Evolutionary conservation across 75 land plant genomes (phyloP).

Genomic region (Pinus albicaulis): DNA sequence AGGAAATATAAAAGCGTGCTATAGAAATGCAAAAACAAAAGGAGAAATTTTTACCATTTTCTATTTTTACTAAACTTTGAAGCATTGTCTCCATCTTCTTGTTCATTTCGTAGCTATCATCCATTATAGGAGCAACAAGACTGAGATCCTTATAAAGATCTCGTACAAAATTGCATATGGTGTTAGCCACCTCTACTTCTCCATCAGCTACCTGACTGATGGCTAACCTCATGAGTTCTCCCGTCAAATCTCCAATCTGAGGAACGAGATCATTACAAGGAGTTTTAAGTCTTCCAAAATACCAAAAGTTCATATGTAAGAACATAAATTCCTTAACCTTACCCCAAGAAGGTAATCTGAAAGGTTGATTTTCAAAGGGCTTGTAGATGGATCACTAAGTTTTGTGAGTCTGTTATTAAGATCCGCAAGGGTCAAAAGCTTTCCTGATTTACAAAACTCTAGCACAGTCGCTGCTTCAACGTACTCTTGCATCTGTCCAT

Average conservation of each 20-base stretch:
- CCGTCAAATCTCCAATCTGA: conserved; percentile 88
- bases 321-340: conserved; percentile 12
- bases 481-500: conserved; percentile 76
- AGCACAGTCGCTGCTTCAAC: conserved; percentile 86
- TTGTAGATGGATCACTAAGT: conserved; percentile 53
- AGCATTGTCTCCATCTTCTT: conserved; percentile 89
- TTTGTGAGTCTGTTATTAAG: conserved; percentile 51
- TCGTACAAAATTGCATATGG: conserved; percentile 70
- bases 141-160: conserved; percentile 65
- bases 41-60: conserved; percentile 54
- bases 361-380: conserved; percentile 62
- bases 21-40: too few relatives aligned
- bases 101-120: conserved; percentile 71
- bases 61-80: conserved; percentile 79
- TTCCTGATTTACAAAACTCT: conserved; percentile 72
- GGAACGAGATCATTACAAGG: not conserved
- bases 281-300: not conserved
- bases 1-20: too few relatives aligned
- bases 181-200: conserved; percentile 65
- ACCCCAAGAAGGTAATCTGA: conserved; percentile 90
- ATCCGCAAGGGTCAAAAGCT: conserved; percentile 65
- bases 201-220: conserved; percentile 82
- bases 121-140: conserved; percentile 58
- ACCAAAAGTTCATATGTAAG: not conserved
- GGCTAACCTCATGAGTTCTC: conserved; percentile 92